Evolutionary conservation across 208 protist species (phyloP), one percentile per base, ranked within the genome.

Genomic region (Wallacemonas sp.): DNA sequence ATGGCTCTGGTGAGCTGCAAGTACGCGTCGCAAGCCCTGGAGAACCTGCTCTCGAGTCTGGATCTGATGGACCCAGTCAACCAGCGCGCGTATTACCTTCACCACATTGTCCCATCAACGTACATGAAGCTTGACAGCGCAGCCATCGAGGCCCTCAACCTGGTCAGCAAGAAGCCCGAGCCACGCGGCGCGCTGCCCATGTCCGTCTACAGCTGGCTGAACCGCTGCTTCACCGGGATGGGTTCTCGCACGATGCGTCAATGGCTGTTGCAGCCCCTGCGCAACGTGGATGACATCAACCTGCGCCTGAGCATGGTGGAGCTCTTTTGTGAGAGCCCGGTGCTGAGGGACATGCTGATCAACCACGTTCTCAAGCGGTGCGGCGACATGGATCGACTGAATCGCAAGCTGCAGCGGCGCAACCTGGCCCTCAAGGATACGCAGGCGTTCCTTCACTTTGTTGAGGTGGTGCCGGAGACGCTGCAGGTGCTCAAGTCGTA

Each of bases 231-330:
- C 29, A 99, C 98, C 8, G 85, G 90, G 2, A 99, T 99, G 90
- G 98, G 98, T 2, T 76, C 95, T 14, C 85, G 98, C n/a, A 73
- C 89, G 61, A 90, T 99, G 72, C 76, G 90, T 16, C 92, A 98
- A 76, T 99, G 98, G 97, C 80, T 99, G 26, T 96, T 98, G 44
- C 98, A 99, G 88, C 98, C 98, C 8, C 74, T 99, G 16, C 78
- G 97, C 19, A 88, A 95, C 57, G 65, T 77, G 1, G 85, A 93
- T 0, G 84, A 96, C 29, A 99, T 99, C 68, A 83, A 90, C 43
- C 77, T 93, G 70, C 87, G 98, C 38, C 89, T 95, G 5, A 85
- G 97, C 43, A 86, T 99, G 62, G 96, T 99, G 23, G 83, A 98
- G 54, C 63, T 93, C 8, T 98, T 99, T 47, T 54, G 95, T 1